Percentiles rank a stretch among this genome's conserved stretches.
phyloP scores from a whole-genome alignment of 768 basidiomycete genomes.

The Auricularia heimuer region DNA sequence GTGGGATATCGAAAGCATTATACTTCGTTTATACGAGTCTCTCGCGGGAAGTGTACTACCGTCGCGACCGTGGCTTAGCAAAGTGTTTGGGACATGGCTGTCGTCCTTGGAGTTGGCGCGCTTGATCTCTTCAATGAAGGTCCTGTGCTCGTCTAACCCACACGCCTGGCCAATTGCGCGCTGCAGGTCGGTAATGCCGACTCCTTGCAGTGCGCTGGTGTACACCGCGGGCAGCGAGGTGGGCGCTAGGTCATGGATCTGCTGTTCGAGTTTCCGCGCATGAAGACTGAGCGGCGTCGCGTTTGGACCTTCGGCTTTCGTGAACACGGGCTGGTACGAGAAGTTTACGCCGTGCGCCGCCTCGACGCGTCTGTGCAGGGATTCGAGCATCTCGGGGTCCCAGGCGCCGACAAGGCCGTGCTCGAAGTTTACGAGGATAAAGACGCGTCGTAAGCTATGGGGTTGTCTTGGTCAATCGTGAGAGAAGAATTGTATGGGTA shows the following conservation, averaged over 20 bases:
- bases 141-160: background rate
- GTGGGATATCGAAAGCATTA: too few relatives aligned
- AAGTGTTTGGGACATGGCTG: too few relatives aligned
- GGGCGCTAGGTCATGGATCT: conserved; percentile 45
- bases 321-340: conserved; percentile 63
- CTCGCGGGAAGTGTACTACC: too few relatives aligned
- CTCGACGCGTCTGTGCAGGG: conserved; percentile 22
- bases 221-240: conserved; percentile 41
- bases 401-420: conserved; percentile 43
- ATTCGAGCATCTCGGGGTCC: conserved; percentile 53
- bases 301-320: conserved; percentile 44
- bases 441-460: conserved; percentile 55
- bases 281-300: conserved; percentile 23
- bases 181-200: background rate
- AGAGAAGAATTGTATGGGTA: conserved; percentile 4
- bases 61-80: too few relatives aligned
- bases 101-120: background rate
- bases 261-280: conserved; percentile 26
- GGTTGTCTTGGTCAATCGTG: background rate
- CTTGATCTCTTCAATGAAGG: background rate
- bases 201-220: background rate
- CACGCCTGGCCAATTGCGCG: background rate
- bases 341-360: conserved; percentile 21
- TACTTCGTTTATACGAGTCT: too few relatives aligned
- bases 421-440: conserved; percentile 59